Evolutionary conservation across 306 rosid genomes (phyloP).

Genomic region (Glycine soja): DNA sequence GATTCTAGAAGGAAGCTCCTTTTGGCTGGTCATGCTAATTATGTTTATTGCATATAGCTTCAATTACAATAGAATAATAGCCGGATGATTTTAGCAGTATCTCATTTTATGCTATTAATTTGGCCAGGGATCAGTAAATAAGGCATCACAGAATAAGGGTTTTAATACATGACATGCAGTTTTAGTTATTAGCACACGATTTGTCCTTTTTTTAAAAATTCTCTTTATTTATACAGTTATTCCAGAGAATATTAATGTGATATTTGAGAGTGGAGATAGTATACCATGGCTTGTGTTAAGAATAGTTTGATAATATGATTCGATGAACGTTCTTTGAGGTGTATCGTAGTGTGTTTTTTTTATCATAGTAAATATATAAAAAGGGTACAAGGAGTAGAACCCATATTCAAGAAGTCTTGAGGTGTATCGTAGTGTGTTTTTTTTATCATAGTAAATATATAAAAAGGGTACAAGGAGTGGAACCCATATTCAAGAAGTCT

Average conservation of each 20-base stretch:
- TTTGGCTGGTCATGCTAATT: constrained; percentile 51
- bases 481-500: too few relatives aligned
- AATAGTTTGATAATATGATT: too few relatives aligned
- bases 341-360: too few relatives aligned
- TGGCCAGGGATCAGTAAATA: neutral
- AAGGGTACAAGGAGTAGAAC: too few relatives aligned
- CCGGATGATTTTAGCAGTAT: constrained; percentile 17
- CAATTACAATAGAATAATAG: constrained; percentile 35
- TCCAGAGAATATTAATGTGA: constrained; percentile 6
- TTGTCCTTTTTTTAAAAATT: neutral
- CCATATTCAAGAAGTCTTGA: too few relatives aligned
- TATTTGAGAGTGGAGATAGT: too few relatives aligned
- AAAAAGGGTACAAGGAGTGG: too few relatives aligned
- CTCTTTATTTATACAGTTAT: constrained; percentile 5
- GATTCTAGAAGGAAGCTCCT: constrained; percentile 44
- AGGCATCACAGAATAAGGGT: constrained; percentile 15
- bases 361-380: too few relatives aligned
- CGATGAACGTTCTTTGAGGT: too few relatives aligned
- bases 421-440: too few relatives aligned
- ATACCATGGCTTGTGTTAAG: too few relatives aligned
- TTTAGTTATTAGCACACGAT: neutral
- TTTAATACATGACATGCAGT: neutral
- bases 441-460: too few relatives aligned
- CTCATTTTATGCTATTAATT: constrained; percentile 37
- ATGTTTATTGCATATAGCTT: constrained; percentile 45